These are phyloP conservation scores for Phytopythium mirpurense DNA, from an alignment of 352 stramenopile species.

Conservation along the genomic window DNA sequence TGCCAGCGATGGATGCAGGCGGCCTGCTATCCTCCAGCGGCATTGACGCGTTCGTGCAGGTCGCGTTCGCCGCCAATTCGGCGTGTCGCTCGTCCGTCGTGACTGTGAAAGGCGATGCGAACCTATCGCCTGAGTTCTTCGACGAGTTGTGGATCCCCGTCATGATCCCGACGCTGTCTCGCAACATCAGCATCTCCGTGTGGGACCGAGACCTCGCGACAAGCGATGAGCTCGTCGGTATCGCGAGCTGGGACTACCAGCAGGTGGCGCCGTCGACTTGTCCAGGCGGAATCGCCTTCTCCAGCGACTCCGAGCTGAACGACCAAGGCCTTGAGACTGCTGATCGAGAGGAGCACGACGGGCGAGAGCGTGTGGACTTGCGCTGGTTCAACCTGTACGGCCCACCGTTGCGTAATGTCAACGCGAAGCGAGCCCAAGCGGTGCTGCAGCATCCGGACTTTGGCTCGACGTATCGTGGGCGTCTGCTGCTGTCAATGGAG, in stretches of 20 bases:
- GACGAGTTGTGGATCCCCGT: slow-evolving; percentile 88
- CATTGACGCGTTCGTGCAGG: slow-evolving; percentile 81
- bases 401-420: slow-evolving; percentile 50
- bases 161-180: slow-evolving; percentile 61
- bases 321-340: neutral
- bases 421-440: slow-evolving; percentile 41
- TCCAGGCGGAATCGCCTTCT: slow-evolving; percentile 18
- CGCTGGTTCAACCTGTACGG: slow-evolving; percentile 87
- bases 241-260: slow-evolving; percentile 67
- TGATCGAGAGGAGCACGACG: neutral
- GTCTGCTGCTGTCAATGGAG: slow-evolving; percentile 74
- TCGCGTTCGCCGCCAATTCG: slow-evolving; percentile 54
- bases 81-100: slow-evolving; percentile 45
- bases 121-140: slow-evolving; percentile 54
- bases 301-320: neutral
- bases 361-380: slow-evolving; percentile 19
- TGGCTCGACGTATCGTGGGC: slow-evolving; percentile 77
- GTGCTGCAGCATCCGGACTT: slow-evolving; percentile 61
- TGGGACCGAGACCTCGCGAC: slow-evolving; percentile 76
- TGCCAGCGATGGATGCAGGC: slow-evolving; percentile 73
- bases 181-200: slow-evolving; percentile 66
- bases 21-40: slow-evolving; percentile 29
- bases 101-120: slow-evolving; percentile 48
- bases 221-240: slow-evolving; percentile 68
- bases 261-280: slow-evolving; percentile 29